Evolutionary conservation across 768 basidiomycete species (phyloP), one percentile per base, ranked within the genome.

Genomic region (Hygrocybe coccinea): DNA sequence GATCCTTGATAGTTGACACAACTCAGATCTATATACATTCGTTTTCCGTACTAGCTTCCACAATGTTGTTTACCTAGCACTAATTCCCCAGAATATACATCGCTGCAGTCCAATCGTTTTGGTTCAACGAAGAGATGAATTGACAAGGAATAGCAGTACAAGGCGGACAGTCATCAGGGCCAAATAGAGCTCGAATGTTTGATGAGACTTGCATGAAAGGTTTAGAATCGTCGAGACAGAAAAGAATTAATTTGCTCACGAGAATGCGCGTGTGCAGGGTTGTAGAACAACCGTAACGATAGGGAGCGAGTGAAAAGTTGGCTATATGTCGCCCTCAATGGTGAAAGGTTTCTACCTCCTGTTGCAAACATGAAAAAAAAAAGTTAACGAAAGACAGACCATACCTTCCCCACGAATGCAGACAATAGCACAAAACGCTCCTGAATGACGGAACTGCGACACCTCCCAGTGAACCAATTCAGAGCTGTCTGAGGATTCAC

Each of bases 81-180:
- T 38, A 39, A 17, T 35, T 55, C 58, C 64, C 64, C 50, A 80
- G 57, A 51, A 83, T 72, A 64, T 78, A 80, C 55, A 85, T 62
- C 17, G 78, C 82, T 64, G 75, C 75, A 64, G 84, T 79, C 83
- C 84, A 87, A 52, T 76, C 67, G 55, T 80, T 73, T 25, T 56
- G 59, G 1, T 64, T 60, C 14, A 58, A 56, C 34, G 76, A 78
- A 4, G 80, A 73, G 44, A 87, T 78, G 44, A 61, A 63, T 35
- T 75, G 70, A 61, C 81, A 84, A 2, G 85, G 82, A 49, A 87
- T 73, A 21, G 66, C 63, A 10, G 80, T 83, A 10, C 74, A 65
- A 8, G 81, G 72, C 11, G 74, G 73, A 52, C 29, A 19, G 34
- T 45, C n/a, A 2, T 62, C 56, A 43, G 29, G 52, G 44, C 54